These are phyloP conservation scores for Polyporus tsugae DNA, from an alignment of 1,284 basidiomycete genomes.

Conservation along the genomic window DNA sequence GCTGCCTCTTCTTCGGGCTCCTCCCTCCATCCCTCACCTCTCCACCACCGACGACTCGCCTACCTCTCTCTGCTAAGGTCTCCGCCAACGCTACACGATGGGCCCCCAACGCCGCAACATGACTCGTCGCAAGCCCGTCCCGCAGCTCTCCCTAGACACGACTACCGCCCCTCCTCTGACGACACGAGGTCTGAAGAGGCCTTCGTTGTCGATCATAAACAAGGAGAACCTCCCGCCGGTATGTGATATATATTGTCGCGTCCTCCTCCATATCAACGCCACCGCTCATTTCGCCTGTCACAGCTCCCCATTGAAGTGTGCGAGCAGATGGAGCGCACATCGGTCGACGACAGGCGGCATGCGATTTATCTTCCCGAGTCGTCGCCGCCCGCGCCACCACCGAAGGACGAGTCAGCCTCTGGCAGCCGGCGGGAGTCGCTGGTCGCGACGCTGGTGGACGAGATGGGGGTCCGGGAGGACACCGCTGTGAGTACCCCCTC, in stretches of 20 bases:
- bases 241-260: conserved; percentile 31
- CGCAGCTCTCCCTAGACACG: conserved; percentile 68
- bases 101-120: conserved; percentile 41
- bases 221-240: conserved; percentile 55
- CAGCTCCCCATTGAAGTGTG: conserved; percentile 63
- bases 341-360: conserved; percentile 42
- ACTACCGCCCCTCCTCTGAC: conserved; percentile 49
- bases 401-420: conserved; percentile 19
- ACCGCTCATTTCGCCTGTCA: conserved; percentile 30
- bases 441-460: conserved; percentile 21
- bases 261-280: conserved; percentile 11
- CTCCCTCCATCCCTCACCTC: conserved; percentile 18
- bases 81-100: conserved; percentile 22
- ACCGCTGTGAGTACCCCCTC: conserved; percentile 21
- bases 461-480: conserved; percentile 41
- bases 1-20: conserved; percentile 21
- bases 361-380: conserved; percentile 29
- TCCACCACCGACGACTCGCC: conserved; percentile 15
- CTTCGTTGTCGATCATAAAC: conserved; percentile 40
- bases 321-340: conserved; percentile 51
- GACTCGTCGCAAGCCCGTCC: conserved; percentile 74
- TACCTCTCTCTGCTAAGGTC: not conserved
- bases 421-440: conserved; percentile 26
- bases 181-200: conserved; percentile 37
- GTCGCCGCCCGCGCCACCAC: conserved; percentile 18